Evolutionary conservation across 768 basidiomycete species (phyloP).

Genomic region (Tricholoma furcatifolium): DNA sequence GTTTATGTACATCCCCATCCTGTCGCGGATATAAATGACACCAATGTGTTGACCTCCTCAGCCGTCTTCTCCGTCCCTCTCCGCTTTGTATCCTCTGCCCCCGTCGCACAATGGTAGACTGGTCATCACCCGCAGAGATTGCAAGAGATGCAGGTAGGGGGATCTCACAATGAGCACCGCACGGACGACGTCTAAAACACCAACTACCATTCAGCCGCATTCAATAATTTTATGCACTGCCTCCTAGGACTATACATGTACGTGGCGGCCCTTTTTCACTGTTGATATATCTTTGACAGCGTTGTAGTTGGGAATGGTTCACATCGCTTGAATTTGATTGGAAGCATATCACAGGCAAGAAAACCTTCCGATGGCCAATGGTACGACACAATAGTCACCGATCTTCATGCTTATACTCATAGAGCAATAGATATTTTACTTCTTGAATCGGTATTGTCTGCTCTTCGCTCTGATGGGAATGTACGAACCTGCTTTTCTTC

Average conservation of each 20-base stretch:
- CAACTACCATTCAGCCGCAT: constrained; percentile 31
- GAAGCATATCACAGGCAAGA: constrained; percentile 55
- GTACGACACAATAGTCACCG: constrained; percentile 27
- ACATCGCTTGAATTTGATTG: constrained; percentile 65
- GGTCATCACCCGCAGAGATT: constrained; percentile 50
- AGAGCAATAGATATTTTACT: constrained; percentile 56
- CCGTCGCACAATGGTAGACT: constrained; percentile 49
- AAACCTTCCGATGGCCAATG: constrained; percentile 66
- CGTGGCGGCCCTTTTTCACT: constrained; percentile 18
- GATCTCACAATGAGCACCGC: neutral
- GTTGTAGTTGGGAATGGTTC: constrained; percentile 63
- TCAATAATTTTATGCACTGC: constrained; percentile 58
- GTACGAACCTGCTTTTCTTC: constrained; percentile 35
- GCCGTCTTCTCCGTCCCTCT: constrained; percentile 16
- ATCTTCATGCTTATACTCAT: constrained; percentile 2
- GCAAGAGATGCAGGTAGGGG: constrained; percentile 45
- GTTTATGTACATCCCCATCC: constrained; percentile 11
- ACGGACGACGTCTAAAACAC: neutral
- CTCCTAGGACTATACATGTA: constrained; percentile 62
- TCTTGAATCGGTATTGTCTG: constrained; percentile 64
- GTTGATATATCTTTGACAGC: constrained; percentile 5
- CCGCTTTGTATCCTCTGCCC: constrained; percentile 13
- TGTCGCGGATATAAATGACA: constrained; percentile 20
- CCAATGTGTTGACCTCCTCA: constrained; percentile 1
- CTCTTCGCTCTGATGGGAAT: constrained; percentile 68